A percentile compares a stretch with the other conserved stretches of the same genome.
Conservation (phyloP, 1,284 basidiomycete species). For the Inonotus hispidus region DNA sequence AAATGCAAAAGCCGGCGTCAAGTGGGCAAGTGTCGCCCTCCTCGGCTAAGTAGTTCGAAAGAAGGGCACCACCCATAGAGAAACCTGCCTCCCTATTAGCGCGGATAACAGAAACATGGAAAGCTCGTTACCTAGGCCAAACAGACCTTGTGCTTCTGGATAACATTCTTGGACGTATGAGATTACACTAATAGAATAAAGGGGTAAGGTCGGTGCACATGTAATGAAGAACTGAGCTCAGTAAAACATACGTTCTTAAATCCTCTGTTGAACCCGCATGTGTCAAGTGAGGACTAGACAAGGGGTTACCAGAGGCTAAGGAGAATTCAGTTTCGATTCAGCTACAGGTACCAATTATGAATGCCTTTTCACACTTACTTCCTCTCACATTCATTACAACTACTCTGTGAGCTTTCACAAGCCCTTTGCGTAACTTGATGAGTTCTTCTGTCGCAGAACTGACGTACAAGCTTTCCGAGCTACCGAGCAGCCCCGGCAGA, state of each 20-base stretch:
- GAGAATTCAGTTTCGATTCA: not conserved
- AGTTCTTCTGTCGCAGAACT: not conserved
- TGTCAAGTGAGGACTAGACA: slow-evolving; percentile 4
- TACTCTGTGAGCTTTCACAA: slow-evolving; percentile 1
- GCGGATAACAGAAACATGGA: not conserved
- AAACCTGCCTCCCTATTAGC: not conserved
- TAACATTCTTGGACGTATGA: not conserved
- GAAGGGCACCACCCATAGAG: slow-evolving; percentile 9
- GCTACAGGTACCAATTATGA: not conserved
- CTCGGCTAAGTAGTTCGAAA: slow-evolving; percentile 11
- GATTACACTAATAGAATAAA: not conserved
- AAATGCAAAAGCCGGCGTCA: slow-evolving; percentile 9
- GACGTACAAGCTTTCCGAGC: slow-evolving; percentile 1
- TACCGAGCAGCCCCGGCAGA: not conserved
- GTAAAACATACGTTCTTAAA: not conserved
- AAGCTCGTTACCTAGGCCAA: not conserved
- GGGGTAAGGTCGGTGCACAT: not conserved
- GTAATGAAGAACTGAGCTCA: not conserved
- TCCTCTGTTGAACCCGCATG: slow-evolving; percentile 6
- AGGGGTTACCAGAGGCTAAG: not conserved
- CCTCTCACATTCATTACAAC: slow-evolving; percentile 6
- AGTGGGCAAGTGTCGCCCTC: slow-evolving; percentile 5
- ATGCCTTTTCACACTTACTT: not conserved
- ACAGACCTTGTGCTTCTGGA: slow-evolving; percentile 1
- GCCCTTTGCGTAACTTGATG: not conserved